Evolutionary conservation across 768 basidiomycete genomes (phyloP).

Genomic region (Suillus alpinus): DNA sequence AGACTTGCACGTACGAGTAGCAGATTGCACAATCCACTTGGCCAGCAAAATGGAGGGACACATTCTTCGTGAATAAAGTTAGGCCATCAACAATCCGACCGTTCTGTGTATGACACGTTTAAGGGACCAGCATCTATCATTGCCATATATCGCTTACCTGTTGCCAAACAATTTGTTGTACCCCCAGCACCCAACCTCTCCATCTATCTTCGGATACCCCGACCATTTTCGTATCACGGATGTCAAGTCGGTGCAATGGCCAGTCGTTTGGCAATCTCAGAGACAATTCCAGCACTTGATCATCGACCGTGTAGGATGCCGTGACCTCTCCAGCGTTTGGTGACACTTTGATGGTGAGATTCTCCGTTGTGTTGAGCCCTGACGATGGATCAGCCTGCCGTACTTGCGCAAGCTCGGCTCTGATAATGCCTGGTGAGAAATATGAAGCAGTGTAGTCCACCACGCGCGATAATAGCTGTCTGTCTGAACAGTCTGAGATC

Average conservation of each 20-base stretch:
- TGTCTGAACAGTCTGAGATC: constrained; percentile 87
- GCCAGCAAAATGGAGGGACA: constrained; percentile 89
- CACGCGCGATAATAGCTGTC: constrained; percentile 76
- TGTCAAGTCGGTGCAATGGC: constrained; percentile 84
- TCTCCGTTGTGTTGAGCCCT: constrained; percentile 66
- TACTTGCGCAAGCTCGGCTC: constrained; percentile 75
- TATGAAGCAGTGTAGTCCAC: constrained; percentile 75
- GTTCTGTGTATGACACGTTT: constrained; percentile 49
- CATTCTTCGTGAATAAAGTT: constrained; percentile 90
- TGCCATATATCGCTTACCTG: constrained; percentile 52
- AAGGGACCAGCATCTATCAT: neutral
- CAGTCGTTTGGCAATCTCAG: constrained; percentile 86
- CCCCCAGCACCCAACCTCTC: constrained; percentile 90
- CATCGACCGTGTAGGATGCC: constrained; percentile 85
- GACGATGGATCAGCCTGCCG: constrained; percentile 50
- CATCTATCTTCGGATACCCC: constrained; percentile 89
- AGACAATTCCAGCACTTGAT: constrained; percentile 87
- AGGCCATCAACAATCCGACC: constrained; percentile 88
- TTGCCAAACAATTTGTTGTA: constrained; percentile 87
- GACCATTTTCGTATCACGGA: constrained; percentile 79
- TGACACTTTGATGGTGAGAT: constrained; percentile 75
- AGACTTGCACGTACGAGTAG: constrained; percentile 63
- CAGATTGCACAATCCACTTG: constrained; percentile 96
- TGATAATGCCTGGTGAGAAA: constrained; percentile 89
- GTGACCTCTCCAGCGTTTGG: constrained; percentile 74